These are phyloP conservation scores for Umbelopsis isabellina DNA, from an alignment of 192 early-diverging fungal species.

Conservation along the genomic window DNA sequence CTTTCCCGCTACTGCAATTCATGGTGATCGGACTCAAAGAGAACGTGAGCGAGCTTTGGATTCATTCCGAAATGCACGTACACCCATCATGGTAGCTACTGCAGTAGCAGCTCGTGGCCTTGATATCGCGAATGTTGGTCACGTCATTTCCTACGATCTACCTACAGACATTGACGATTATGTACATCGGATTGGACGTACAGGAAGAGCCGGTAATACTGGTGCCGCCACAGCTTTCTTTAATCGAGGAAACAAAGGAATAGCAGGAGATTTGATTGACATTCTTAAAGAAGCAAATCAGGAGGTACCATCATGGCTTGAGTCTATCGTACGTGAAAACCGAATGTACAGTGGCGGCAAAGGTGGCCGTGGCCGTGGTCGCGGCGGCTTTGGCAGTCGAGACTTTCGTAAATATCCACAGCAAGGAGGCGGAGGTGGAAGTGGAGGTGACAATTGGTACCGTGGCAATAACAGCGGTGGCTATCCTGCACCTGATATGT, in stretches of 20 bases:
- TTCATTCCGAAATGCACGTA: slow-evolving; percentile 82
- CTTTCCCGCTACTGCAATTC: slow-evolving; percentile 95
- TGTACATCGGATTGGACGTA: slow-evolving; percentile 99
- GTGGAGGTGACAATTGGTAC: slow-evolving; percentile 20
- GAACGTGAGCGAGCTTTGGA: slow-evolving; percentile 93
- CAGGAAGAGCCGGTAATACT: slow-evolving; percentile 94
- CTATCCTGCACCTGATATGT: slow-evolving; percentile 7
- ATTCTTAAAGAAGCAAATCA: slow-evolving; percentile 94
- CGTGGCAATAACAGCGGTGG: slow-evolving; percentile 27
- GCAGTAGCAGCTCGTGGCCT: slow-evolving; percentile 97
- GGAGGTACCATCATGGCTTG: slow-evolving; percentile 85
- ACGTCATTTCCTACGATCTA: slow-evolving; percentile 95
- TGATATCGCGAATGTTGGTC: slow-evolving; percentile 79
- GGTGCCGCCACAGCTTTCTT: slow-evolving; percentile 95
- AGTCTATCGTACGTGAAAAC: slow-evolving; percentile 67
- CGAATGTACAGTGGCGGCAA: slow-evolving; percentile 25
- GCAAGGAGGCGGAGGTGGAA: slow-evolving; percentile 1
- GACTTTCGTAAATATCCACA: slow-evolving; percentile 26
- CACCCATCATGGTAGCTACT: slow-evolving; percentile 92
- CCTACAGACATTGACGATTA: slow-evolving; percentile 97
- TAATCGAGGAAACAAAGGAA: slow-evolving; percentile 81
- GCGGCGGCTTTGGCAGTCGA: slow-evolving; percentile 32
- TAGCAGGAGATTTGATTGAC: slow-evolving; percentile 85
- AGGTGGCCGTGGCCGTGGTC: slow-evolving; percentile 34
- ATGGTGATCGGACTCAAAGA: slow-evolving; percentile 94